phyloP scores from a whole-genome alignment of 768 basidiomycete genomes.

The Wakefieldia striispora region DNA sequence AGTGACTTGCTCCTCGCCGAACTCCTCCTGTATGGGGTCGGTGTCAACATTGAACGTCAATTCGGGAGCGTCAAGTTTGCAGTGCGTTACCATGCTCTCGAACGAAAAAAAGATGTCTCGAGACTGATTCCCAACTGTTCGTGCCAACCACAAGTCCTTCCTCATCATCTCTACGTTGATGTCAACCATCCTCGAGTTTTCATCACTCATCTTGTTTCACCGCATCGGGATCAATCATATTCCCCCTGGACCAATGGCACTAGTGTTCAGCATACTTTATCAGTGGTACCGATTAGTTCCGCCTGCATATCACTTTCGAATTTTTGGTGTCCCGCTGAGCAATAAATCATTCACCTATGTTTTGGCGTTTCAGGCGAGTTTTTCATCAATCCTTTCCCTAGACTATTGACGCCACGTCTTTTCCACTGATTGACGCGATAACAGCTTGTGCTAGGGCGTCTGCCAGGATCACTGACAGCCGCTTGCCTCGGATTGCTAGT shows the following conservation, averaged over 20 bases:
- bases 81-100: constrained; percentile 42
- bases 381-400: not conserved
- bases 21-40: constrained; percentile 69
- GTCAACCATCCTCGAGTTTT: constrained; percentile 66
- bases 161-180: constrained; percentile 63
- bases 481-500: constrained; percentile 63
- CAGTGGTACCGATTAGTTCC: constrained; percentile 82
- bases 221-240: constrained; percentile 69
- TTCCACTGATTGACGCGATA: constrained; percentile 6
- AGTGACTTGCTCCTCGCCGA: constrained; percentile 81
- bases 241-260: constrained; percentile 69
- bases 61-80: constrained; percentile 89
- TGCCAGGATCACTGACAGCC: constrained; percentile 63
- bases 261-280: constrained; percentile 80
- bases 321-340: constrained; percentile 70
- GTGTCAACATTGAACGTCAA: constrained; percentile 72
- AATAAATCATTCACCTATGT: constrained; percentile 78
- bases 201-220: constrained; percentile 62
- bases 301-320: constrained; percentile 66
- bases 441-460: constrained; percentile 66
- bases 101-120: not conserved
- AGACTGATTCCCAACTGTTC: constrained; percentile 4
- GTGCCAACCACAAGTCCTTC: constrained; percentile 58
- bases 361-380: constrained; percentile 66
- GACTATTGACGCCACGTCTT: not conserved